Evolutionary conservation across 1,284 basidiomycete species (phyloP).

Genomic region (Rhodotorula sp.): DNA sequence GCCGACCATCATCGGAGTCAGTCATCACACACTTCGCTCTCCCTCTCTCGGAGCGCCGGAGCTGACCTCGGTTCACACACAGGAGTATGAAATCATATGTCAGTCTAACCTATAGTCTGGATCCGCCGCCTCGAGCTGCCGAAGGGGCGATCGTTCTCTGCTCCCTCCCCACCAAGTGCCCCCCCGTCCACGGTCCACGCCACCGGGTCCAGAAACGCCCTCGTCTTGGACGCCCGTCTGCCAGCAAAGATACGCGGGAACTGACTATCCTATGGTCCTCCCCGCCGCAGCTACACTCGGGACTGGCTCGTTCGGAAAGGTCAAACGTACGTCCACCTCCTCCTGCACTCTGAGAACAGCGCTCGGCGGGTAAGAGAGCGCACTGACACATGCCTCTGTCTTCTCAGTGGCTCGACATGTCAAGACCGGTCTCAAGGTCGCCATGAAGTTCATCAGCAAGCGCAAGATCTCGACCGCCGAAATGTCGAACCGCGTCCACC

Average conservation of each 20-base stretch:
- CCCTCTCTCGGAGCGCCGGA: not conserved
- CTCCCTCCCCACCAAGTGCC: not conserved
- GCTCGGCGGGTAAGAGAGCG: not conserved
- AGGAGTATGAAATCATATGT: constrained; percentile 52
- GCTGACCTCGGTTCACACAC: not conserved
- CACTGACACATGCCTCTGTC: not conserved
- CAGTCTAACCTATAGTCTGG: not conserved
- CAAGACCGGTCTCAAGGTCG: constrained; percentile 90
- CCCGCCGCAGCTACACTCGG: constrained; percentile 53
- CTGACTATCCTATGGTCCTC: not conserved
- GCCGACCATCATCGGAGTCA: constrained; percentile 22
- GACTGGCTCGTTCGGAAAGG: constrained; percentile 90
- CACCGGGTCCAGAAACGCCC: no score
- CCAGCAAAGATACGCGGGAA: no score
- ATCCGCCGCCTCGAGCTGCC: no score
- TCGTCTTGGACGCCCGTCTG: no score
- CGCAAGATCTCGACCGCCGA: constrained; percentile 87
- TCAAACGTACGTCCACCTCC: constrained; percentile 73
- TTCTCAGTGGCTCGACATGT: constrained; percentile 82
- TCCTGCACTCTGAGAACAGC: not conserved
- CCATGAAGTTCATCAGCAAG: constrained; percentile 97
- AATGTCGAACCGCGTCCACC: constrained; percentile 85
- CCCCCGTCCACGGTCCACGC: no score
- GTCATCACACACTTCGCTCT: not conserved
- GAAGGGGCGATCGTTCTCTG: no score